phyloP scores from a whole-genome alignment of 805 yeast genomes.

The Yarrowia hollandica region DNA sequence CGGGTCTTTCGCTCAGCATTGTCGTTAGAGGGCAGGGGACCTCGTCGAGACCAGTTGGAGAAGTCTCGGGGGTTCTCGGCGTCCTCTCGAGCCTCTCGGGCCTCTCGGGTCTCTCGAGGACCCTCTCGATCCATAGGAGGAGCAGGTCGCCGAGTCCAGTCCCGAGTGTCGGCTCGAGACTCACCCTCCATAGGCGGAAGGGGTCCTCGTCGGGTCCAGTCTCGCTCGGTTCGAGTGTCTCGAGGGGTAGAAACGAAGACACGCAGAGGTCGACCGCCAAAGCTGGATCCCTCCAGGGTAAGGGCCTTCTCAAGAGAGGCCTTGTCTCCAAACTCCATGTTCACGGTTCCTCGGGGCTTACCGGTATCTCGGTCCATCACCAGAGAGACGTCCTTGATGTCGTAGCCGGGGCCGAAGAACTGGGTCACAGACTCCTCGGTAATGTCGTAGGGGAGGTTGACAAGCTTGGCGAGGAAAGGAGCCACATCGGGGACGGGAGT shows the following conservation, averaged over 20 bases:
- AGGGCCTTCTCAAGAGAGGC: conserved; percentile 77
- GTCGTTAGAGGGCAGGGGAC: conserved; percentile 54
- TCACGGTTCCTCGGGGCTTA: conserved; percentile 82
- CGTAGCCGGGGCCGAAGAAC: conserved; percentile 46
- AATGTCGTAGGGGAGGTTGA: conserved; percentile 81
- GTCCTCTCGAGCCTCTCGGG: conserved; percentile 38
- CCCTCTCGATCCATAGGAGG: conserved; percentile 36
- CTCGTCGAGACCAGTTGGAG: conserved; percentile 44
- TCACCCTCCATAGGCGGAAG: conserved; percentile 35
- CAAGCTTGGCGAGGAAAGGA: conserved; percentile 88
- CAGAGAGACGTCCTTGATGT: conserved; percentile 64
- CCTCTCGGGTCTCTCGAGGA: conserved; percentile 37
- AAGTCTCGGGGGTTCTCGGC: conserved; percentile 38
- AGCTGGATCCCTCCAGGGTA: conserved; percentile 67
- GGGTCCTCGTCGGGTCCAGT: conserved; percentile 43
- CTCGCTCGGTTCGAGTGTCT: conserved; percentile 28
- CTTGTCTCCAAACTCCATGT: conserved; percentile 80
- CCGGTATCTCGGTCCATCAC: conserved; percentile 70
- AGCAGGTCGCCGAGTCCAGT: conserved; percentile 44
- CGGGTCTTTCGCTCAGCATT: conserved; percentile 40
- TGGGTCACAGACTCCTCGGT: conserved; percentile 54
- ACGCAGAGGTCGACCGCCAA: conserved; percentile 67
- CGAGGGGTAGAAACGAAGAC: conserved; percentile 70
- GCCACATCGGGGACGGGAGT: conserved; percentile 87
- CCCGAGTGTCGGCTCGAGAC: conserved; percentile 45